Evolutionary conservation across 2,329 filamentous ascomycete species (phyloP).

Genomic region (Dactylellina drechsleri): DNA sequence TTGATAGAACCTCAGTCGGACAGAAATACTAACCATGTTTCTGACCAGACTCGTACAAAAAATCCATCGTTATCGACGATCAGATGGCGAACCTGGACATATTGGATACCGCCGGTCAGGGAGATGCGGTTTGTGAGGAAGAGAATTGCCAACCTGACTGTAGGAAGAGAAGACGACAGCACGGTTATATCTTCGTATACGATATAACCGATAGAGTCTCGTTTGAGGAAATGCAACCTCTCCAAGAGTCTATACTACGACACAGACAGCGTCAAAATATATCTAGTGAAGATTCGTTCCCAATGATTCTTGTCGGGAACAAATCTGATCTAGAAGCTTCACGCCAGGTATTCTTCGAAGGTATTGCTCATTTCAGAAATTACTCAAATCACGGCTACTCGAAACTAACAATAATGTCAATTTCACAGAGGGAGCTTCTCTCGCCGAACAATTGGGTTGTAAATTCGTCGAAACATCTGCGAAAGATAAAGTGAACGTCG

Average conservation of each 20-base stretch:
- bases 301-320: slow-evolving; percentile 98
- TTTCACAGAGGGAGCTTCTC: slow-evolving; percentile 79
- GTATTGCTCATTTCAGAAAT: slow-evolving; percentile 67
- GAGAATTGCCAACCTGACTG: slow-evolving; percentile 82
- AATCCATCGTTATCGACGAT: slow-evolving; percentile 98
- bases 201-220: slow-evolving; percentile 97
- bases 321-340: slow-evolving; percentile 97
- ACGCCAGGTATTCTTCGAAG: slow-evolving; percentile 89
- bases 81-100: slow-evolving; percentile 97
- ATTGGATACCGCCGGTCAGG: slow-evolving; percentile 92
- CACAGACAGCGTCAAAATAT: slow-evolving; percentile 9
- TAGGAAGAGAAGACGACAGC: slow-evolving; percentile 68
- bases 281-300: slow-evolving; percentile 74
- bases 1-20: not conserved
- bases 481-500: slow-evolving; percentile 96
- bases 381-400: not conserved
- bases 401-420: not conserved
- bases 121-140: slow-evolving; percentile 96
- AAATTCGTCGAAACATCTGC: slow-evolving; percentile 99
- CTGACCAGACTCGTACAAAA: slow-evolving; percentile 85
- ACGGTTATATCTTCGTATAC: slow-evolving; percentile 97
- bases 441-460: slow-evolving; percentile 89
- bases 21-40: slow-evolving; percentile 63
- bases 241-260: not conserved
- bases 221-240: slow-evolving; percentile 92